These are phyloP conservation scores for Antonospora locustae DNA, from an alignment of 371 early-diverging fungal genomes.

Conservation along the genomic window DNA sequence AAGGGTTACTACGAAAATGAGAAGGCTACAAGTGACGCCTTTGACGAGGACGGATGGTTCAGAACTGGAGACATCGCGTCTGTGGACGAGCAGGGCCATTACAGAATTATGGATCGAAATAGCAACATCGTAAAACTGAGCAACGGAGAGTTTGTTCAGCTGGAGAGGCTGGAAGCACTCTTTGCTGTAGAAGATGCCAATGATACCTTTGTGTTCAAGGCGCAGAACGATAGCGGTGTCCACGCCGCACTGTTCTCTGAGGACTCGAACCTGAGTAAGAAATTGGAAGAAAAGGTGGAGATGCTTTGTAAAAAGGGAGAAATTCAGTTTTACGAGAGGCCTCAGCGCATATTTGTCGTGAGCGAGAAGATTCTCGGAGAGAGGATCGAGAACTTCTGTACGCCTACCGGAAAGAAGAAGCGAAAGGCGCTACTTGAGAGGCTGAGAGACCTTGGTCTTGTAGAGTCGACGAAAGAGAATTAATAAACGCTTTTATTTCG, in stretches of 20 bases:
- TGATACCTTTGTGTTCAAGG: slow-evolving; percentile 52
- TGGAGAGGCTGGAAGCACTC: slow-evolving; percentile 77
- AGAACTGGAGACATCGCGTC: slow-evolving; percentile 75
- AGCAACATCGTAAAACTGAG: slow-evolving; percentile 90
- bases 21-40: slow-evolving; percentile 63
- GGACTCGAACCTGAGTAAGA: slow-evolving; percentile 13
- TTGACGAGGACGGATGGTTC: slow-evolving; percentile 73
- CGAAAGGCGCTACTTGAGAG: slow-evolving; percentile 42
- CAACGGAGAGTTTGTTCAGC: slow-evolving; percentile 86
- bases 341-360: slow-evolving; percentile 40
- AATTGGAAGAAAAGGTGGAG: slow-evolving; percentile 28
- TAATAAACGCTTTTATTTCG: no score
- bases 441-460: no score
- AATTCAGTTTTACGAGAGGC: slow-evolving; percentile 53
- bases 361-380: slow-evolving; percentile 29
- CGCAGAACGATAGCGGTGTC: slow-evolving; percentile 37
- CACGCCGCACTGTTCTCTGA: slow-evolving; percentile 51
- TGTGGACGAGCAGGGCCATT: slow-evolving; percentile 61
- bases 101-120: slow-evolving; percentile 75
- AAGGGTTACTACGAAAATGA: slow-evolving; percentile 63
- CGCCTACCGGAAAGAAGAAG: slow-evolving; percentile 55
- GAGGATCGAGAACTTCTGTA: slow-evolving; percentile 41
- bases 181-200: slow-evolving; percentile 32
- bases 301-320: slow-evolving; percentile 30
- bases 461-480: no score